A percentile compares a stretch with the other conserved stretches of the same genome.
Evolutionary conservation across 129 eudicot species (phyloP).

Genomic region (Ambrosia artemisiifolia): DNA sequence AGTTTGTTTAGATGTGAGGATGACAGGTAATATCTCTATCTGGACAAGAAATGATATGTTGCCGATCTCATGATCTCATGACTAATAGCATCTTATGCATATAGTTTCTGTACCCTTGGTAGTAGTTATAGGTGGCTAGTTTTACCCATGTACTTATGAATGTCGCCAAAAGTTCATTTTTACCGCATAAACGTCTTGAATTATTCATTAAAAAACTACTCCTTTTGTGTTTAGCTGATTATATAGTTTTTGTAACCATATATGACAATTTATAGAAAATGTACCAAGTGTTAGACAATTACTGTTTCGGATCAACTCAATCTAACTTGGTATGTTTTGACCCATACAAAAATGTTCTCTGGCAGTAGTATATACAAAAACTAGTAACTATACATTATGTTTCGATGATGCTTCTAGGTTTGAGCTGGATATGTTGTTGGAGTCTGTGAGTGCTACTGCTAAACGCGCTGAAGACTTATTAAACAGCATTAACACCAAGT

Average conservation of each 20-base stretch:
- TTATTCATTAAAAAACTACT: not conserved
- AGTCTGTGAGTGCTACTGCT: conserved; percentile 79
- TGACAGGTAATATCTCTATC: conserved; percentile 63
- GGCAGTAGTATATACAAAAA: not conserved
- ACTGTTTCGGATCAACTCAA: not conserved
- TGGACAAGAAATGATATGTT: not conserved
- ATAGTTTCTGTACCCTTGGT: not conserved
- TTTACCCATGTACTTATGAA: not conserved
- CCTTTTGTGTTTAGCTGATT: not conserved
- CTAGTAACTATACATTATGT: not conserved
- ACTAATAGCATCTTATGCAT: not conserved
- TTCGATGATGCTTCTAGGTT: conserved; percentile 48
- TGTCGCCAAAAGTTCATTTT: not conserved
- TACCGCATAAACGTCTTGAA: not conserved
- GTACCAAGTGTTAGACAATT: not conserved
- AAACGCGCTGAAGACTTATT: conserved; percentile 85
- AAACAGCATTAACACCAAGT: conserved; percentile 53
- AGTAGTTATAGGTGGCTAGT: not conserved
- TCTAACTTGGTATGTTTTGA: conserved; percentile 4
- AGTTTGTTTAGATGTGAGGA: conserved; percentile 98
- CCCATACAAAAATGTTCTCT: not conserved
- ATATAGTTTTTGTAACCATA: not conserved
- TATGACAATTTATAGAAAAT: not conserved
- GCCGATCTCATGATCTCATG: not conserved
- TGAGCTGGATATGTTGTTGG: conserved; percentile 97